Evolutionary conservation across 2,329 filamentous ascomycete genomes (phyloP).

Genomic region (Fusarium citri): DNA sequence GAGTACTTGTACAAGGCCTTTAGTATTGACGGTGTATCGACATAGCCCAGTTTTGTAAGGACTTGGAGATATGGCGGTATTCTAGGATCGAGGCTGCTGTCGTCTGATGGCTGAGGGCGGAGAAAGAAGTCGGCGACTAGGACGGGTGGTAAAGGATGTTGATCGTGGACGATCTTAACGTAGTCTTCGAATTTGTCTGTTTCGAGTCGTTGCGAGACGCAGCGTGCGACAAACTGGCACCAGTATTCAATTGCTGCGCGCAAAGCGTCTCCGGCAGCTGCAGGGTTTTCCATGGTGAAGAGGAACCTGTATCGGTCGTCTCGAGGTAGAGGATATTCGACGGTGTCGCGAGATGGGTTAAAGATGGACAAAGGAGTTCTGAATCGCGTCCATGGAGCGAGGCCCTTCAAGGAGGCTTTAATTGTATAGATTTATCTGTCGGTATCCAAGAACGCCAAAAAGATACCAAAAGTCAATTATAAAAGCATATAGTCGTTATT

Average conservation of each 20-base stretch:
- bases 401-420: too few relatives aligned
- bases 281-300: conserved; percentile 45
- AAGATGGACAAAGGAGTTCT: conserved; percentile 17
- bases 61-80: conserved; percentile 69
- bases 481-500: background rate
- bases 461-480: background rate
- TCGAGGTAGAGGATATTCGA: background rate
- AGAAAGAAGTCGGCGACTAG: conserved; percentile 70
- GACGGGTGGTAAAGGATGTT: conserved; percentile 63
- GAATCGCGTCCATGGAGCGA: conserved; percentile 20
- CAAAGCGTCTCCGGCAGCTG: conserved; percentile 40
- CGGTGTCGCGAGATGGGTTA: conserved; percentile 5
- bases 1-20: conserved; percentile 68
- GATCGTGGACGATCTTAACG: conserved; percentile 60
- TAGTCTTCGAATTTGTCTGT: conserved; percentile 64
- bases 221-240: conserved; percentile 63
- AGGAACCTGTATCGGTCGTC: conserved; percentile 1
- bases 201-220: conserved; percentile 64
- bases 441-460: background rate
- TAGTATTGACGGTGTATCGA: conserved; percentile 68
- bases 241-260: conserved; percentile 56
- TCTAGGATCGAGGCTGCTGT: conserved; percentile 67
- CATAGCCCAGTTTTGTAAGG: conserved; percentile 62
- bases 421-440: background rate
- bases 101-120: conserved; percentile 61